These are phyloP conservation scores for Medicago lupulina DNA, from an alignment of 306 rosid species.

Conservation along the genomic window DNA sequence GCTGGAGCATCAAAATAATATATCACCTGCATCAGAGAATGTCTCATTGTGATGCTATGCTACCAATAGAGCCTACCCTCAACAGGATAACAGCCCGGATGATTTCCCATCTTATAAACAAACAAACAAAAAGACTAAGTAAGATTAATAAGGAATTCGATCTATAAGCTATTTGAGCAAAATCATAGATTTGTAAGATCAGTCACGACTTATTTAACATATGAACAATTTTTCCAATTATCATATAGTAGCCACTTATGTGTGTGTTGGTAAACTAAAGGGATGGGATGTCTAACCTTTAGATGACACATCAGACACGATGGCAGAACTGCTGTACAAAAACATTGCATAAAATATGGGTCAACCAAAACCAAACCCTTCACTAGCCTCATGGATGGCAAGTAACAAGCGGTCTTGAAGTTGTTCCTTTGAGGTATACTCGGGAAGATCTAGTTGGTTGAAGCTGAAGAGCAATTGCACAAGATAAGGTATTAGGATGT, in stretches of 20 bases:
- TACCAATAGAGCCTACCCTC: conserved; percentile 36
- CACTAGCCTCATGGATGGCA: conserved; percentile 96
- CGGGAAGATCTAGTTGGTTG: conserved; percentile 98
- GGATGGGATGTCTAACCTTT: conserved; percentile 56
- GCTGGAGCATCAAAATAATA: conserved; percentile 41
- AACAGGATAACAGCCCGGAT: conserved; percentile 32
- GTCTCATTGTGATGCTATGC: conserved; percentile 39
- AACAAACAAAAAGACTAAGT: conserved; percentile 28
- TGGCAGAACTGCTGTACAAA: conserved; percentile 46
- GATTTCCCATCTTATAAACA: conserved; percentile 43
- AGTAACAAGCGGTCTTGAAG: conserved; percentile 95
- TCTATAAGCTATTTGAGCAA: conserved; percentile 5
- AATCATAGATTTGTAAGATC: conserved; percentile 28
- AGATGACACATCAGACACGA: conserved; percentile 51
- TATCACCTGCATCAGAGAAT: conserved; percentile 37
- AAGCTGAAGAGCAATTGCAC: conserved; percentile 60
- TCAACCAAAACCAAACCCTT: conserved; percentile 98
- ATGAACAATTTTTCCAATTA: conserved; percentile 15
- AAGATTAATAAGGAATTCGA: background rate
- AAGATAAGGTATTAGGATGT: conserved; percentile 37
- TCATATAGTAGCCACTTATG: conserved; percentile 15
- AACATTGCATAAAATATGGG: conserved; percentile 23
- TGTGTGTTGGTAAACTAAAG: background rate
- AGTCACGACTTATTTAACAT: background rate
- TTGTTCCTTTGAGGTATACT: conserved; percentile 90